phyloP scores from a whole-genome alignment of 2,329 filamentous ascomycete genomes.

The Ceratocystis lukuohia region DNA sequence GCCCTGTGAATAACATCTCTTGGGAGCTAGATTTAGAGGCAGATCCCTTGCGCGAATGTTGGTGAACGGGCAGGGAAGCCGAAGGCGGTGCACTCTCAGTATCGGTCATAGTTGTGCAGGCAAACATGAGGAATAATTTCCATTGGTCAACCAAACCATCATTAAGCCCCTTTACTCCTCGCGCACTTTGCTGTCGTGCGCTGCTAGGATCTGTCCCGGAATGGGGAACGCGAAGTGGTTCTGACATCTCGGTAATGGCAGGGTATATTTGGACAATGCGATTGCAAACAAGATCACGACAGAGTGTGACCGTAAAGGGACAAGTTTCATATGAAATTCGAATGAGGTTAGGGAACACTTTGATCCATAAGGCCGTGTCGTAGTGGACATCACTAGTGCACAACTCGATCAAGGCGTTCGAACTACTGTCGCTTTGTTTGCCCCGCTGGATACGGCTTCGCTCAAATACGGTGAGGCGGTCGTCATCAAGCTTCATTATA shows the following conservation, averaged over 20 bases:
- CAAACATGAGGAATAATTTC: conserved; percentile 95
- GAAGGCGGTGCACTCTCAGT: conserved; percentile 49
- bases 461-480: conserved; percentile 82
- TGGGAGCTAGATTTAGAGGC: conserved; percentile 47
- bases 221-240: conserved; percentile 52
- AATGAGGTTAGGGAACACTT: conserved; percentile 91
- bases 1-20: conserved; percentile 74
- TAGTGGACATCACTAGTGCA: conserved; percentile 93
- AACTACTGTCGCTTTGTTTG: conserved; percentile 67
- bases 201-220: conserved; percentile 48
- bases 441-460: conserved; percentile 83
- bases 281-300: conserved; percentile 83
- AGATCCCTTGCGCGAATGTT: conserved; percentile 73
- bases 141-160: conserved; percentile 91
- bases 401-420: conserved; percentile 79
- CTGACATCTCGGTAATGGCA: conserved; percentile 64
- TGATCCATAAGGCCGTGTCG: conserved; percentile 92
- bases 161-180: conserved; percentile 57
- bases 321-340: conserved; percentile 82
- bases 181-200: conserved; percentile 33
- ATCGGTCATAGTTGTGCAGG: conserved; percentile 86
- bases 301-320: conserved; percentile 79
- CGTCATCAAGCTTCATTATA: conserved; percentile 85
- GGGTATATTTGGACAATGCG: conserved; percentile 88
- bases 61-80: conserved; percentile 28